phyloP scores from a whole-genome alignment of 2,329 filamentous ascomycete genomes.

The Neobulgaria alba region DNA sequence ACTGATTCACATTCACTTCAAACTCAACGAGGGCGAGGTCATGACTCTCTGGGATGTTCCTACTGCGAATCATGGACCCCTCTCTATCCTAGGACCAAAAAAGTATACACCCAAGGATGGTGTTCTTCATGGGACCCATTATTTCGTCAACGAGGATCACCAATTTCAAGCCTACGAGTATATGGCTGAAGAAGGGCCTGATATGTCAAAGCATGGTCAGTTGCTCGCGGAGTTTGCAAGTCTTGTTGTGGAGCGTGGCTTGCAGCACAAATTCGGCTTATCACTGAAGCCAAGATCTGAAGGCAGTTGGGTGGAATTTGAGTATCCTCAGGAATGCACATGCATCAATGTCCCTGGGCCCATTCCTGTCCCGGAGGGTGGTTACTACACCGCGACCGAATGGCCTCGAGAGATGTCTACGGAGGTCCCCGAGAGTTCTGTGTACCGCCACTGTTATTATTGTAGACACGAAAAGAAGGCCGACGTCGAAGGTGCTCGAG shows the following conservation, averaged over 20 bases:
- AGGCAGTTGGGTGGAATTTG: too few relatives aligned
- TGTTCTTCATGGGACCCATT: neutral
- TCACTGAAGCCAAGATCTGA: neutral
- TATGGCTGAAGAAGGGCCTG: too few relatives aligned
- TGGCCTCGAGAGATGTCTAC: too few relatives aligned
- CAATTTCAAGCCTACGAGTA: neutral
- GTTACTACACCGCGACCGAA: too few relatives aligned
- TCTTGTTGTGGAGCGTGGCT: neutral
- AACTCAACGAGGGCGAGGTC: neutral
- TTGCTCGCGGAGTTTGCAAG: neutral
- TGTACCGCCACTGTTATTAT: neutral
- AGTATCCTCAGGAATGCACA: neutral
- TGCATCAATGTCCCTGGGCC: neutral
- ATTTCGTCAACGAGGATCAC: neutral
- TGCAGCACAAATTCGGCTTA: neutral
- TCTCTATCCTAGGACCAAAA: neutral
- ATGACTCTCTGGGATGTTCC: neutral
- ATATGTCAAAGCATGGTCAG: neutral
- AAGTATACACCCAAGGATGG: neutral
- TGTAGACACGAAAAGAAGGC: neutral
- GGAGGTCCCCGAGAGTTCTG: neutral
- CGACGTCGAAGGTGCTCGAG: too few relatives aligned
- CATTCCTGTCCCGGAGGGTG: neutral
- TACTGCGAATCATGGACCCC: neutral
- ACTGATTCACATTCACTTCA: neutral